Evolutionary conservation across 2,329 filamentous ascomycete genomes (phyloP).

Genomic region (Dactylellina leptospora): DNA sequence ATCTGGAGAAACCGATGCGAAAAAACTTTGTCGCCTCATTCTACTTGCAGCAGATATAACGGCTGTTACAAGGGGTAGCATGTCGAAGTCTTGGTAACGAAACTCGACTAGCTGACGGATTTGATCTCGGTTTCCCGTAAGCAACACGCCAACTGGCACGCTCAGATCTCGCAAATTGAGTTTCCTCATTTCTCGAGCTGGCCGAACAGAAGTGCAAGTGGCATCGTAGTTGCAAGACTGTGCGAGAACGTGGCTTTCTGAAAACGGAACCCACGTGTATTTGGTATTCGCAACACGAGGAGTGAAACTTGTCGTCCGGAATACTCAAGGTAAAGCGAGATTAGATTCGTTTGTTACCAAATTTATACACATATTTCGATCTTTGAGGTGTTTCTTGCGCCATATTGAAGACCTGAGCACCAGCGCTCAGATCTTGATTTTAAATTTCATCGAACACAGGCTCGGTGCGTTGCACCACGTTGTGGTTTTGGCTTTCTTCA

Average conservation of each 20-base stretch:
- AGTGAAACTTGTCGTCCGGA: conserved; percentile 15
- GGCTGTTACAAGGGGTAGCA: conserved; percentile 41
- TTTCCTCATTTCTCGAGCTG: conserved; percentile 32
- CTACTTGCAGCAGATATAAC: conserved; percentile 43
- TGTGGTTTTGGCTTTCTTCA: conserved; percentile 3
- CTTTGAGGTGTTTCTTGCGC: conserved; percentile 1
- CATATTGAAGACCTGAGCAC: background rate
- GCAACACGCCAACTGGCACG: conserved; percentile 36
- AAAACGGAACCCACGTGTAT: conserved; percentile 34
- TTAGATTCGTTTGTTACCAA: conserved; percentile 19
- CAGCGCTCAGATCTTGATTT: conserved; percentile 6
- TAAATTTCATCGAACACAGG: background rate
- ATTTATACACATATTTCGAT: conserved; percentile 2
- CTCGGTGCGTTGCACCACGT: conserved; percentile 10
- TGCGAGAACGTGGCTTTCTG: conserved; percentile 11
- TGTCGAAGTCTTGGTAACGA: conserved; percentile 32
- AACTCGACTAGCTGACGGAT: background rate
- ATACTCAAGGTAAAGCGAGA: conserved; percentile 9
- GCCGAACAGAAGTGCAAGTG: background rate
- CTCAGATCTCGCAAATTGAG: conserved; percentile 42
- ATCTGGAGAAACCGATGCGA: background rate
- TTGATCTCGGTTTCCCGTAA: conserved; percentile 27
- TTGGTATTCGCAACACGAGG: conserved; percentile 24
- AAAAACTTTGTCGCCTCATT: conserved; percentile 35
- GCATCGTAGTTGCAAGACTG: background rate